Conservation (phyloP, 2,329 filamentous ascomycete species). For the Sporothrix phasma region DNA sequence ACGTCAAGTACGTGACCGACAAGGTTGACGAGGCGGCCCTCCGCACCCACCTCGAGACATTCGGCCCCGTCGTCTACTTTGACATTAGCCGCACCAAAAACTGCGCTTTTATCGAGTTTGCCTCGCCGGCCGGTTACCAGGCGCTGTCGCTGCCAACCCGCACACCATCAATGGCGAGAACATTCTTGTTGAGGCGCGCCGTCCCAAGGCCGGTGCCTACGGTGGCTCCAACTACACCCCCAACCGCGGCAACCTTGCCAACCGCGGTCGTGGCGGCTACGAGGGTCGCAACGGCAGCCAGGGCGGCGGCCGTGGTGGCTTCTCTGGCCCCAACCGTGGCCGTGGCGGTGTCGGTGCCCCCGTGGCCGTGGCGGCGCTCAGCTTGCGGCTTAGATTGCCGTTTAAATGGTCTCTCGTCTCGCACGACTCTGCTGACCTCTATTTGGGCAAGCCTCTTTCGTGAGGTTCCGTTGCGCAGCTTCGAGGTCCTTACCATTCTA, state of each 20-base stretch:
- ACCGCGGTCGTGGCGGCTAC: constrained; percentile 57
- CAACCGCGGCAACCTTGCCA: constrained; percentile 49
- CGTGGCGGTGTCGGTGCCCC: constrained; percentile 56
- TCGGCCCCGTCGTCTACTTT: constrained; percentile 61
- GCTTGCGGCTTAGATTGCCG: constrained; percentile 45
- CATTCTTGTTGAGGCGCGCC: constrained; percentile 81
- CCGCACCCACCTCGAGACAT: constrained; percentile 58
- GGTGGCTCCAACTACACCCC: constrained; percentile 58
- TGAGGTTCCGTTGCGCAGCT: not conserved
- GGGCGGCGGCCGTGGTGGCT: constrained; percentile 54
- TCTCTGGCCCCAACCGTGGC: constrained; percentile 52
- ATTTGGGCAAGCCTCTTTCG: not conserved
- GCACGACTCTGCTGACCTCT: not conserved
- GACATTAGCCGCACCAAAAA: constrained; percentile 83
- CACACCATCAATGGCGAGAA: constrained; percentile 74
- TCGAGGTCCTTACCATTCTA: too few species aligned
- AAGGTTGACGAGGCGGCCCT: constrained; percentile 71
- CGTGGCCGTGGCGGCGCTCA: constrained; percentile 53
- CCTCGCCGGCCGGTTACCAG: constrained; percentile 67
- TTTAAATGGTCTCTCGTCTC: constrained; percentile 26
- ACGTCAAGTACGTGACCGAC: constrained; percentile 92
- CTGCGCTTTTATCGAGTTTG: constrained; percentile 94
- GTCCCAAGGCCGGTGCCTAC: constrained; percentile 61
- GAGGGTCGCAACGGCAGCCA: constrained; percentile 51
- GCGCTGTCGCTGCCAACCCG: constrained; percentile 77